Evolutionary conservation across 2,329 filamentous ascomycete genomes (phyloP).

Genomic region (Ceratocystis papillata): DNA sequence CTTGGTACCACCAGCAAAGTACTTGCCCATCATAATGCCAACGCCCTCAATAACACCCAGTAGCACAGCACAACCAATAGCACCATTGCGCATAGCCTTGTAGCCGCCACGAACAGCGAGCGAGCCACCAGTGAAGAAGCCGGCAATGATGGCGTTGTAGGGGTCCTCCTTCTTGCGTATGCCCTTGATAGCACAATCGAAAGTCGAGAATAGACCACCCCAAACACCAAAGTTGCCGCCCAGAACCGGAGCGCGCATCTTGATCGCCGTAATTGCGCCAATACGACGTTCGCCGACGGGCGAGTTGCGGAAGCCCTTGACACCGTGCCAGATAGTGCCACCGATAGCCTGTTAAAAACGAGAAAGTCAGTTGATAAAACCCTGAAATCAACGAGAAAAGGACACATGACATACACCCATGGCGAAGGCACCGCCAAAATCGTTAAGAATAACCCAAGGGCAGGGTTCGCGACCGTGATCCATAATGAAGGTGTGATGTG

Average conservation of each 20-base stretch:
- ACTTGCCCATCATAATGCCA: conserved; percentile 86
- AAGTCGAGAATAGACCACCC: conserved; percentile 92
- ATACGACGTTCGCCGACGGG: conserved; percentile 90
- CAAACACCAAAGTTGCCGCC: conserved; percentile 98
- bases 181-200: conserved; percentile 94
- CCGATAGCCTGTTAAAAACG: conserved; percentile 49
- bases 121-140: conserved; percentile 90
- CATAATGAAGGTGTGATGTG: conserved; percentile 40
- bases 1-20: conserved; percentile 83
- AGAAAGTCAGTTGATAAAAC: conserved; percentile 27
- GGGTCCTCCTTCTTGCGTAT: conserved; percentile 93
- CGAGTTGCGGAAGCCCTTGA: conserved; percentile 86
- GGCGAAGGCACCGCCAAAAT: conserved; percentile 92
- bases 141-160: conserved; percentile 94
- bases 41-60: conserved; percentile 95
- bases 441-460: conserved; percentile 90
- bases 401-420: conserved; percentile 64
- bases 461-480: conserved; percentile 96
- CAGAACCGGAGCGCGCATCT: conserved; percentile 88
- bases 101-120: conserved; percentile 85
- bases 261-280: conserved; percentile 92
- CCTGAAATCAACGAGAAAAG: neutral
- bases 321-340: conserved; percentile 87
- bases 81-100: conserved; percentile 85
- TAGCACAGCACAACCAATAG: conserved; percentile 89